Evolutionary conservation across 2,329 filamentous ascomycete genomes (phyloP).

Genomic region (Botrytis fabae): DNA sequence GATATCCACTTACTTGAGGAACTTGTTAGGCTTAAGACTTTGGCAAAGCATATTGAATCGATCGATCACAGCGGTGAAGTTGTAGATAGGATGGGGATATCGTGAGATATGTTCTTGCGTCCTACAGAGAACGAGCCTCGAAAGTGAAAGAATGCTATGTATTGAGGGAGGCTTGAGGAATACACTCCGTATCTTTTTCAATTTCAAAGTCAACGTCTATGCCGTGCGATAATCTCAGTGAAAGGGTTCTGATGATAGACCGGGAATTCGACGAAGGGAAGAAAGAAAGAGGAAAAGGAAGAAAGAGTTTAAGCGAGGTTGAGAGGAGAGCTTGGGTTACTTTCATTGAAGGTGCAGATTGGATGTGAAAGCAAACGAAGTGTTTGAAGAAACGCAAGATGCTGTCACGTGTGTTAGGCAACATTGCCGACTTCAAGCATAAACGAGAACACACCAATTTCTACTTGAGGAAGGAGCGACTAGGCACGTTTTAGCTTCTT

Average conservation of each 20-base stretch:
- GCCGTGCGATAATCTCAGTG: too few relatives aligned
- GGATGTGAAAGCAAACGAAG: neutral
- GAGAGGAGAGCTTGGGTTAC: neutral
- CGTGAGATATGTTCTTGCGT: neutral
- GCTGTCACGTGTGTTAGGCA: neutral
- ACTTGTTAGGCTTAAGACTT: slow-evolving; percentile 25
- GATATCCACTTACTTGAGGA: slow-evolving; percentile 20
- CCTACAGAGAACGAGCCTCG: too few relatives aligned
- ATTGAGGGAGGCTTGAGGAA: too few relatives aligned
- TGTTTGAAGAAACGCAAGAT: neutral
- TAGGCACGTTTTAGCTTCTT: too few relatives aligned
- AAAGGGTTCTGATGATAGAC: neutral
- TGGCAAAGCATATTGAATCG: slow-evolving; percentile 26
- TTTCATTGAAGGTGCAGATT: neutral
- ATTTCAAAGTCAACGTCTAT: neutral
- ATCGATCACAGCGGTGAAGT: neutral
- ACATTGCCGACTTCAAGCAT: neutral
- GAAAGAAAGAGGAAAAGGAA: neutral
- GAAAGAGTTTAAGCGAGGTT: too few relatives aligned
- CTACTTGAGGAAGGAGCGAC: neutral
- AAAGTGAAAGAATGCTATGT: neutral
- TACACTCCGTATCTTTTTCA: too few relatives aligned
- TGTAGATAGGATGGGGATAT: neutral
- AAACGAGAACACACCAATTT: neutral
- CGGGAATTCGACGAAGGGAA: neutral